Base-by-base conservation (phyloP, 805 yeast genomes). In the Candida sphagnicola region DNA sequence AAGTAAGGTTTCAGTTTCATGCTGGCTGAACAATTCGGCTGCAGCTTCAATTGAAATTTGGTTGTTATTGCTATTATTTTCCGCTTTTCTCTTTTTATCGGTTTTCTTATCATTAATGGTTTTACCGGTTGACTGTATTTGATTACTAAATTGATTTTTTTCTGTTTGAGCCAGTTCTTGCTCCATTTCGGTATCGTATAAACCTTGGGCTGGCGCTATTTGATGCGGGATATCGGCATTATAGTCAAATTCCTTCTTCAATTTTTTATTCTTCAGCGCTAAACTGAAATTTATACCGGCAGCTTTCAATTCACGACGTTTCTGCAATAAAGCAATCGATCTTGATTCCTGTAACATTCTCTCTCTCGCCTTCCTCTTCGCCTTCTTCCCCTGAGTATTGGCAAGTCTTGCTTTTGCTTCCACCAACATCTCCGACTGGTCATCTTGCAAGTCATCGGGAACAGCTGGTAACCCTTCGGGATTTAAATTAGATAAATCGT, bases 331-430 rank as follows among this genome's bases (percentile, higher is more conserved):
- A 0, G 96, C 85, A 16, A 88, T 70, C 23, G 95, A 63, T 49
- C 79, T 74, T 42, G 87, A 84, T 53, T 89, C 95, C 35, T 81
- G 85, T 32, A 88, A 63, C 75, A 85, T 73, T 36, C 93, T 67
- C 56, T 91, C 98, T 41, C 97, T 69, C 2, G 82, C 86, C 54
- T 90, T 88, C 42, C 98, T 64, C 42, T 90, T 86, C 0, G 97
- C 96, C 59, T 91, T 91, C 49, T 90, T 89, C 43, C 98, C 99
- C 57, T 85, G 88, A 0, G 97, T 89, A 51, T 88, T 90, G 10
- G 95, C 86, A 46, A 91, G 65, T 49, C 99, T 75, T 1, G 96
- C 95, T 34, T 83, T 75, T 1, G 99, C 99, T 56, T 93, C 99
- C n/a, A 87, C 78, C 5, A 90, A 60, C 96, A 90, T 88, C 57